Evolutionary conservation across 805 yeast genomes (phyloP), one percentile per base, ranked within the genome.

Genomic region (Groenewaldozyma tartarivorans): DNA sequence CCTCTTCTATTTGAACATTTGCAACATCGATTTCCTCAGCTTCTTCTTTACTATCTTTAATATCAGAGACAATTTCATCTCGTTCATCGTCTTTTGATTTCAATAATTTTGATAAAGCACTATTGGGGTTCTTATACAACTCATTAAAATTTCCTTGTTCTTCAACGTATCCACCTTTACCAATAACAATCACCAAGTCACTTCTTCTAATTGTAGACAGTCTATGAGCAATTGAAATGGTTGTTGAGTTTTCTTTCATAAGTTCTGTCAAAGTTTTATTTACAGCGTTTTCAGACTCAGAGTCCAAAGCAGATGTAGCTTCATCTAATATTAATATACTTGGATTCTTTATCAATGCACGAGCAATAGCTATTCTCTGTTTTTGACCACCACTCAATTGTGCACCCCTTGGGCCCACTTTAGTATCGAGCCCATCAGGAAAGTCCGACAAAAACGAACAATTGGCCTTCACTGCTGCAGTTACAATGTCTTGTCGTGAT

Each of bases 381-480:
- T 83, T 84, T 59, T 90, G 97, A 13, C 97, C 97, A 17, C 96
- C 97, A 46, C 94, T 81, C 41, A 90, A 67, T 55, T 86, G 95
- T 0, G 94, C 73, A 15, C 94, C 92, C 41, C 90, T 74, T 1
- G 95, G 77, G 0, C 96, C 96, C 16, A 88, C 84, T 16, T 71
- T 65, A 0, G 97, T 90, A 37, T 86, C 80, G 27, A 86, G 62
- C 1, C 86, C 85, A 30, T 80, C 77, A 1, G 96, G 96, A 64
- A 90, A 83, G 32, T 75, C 77, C 4, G 68, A 53, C 33, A 88
- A 69, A 54, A 90, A 90, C 2, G 65, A 66, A 47, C 95, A 81
- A 58, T 90, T 87, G 17, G 96, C 90, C 44, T 77, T 66, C 29
- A 68, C 64, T 2, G 92, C 95, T 7, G 67, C 66, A 13, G 67